A percentile compares a stretch with the other conserved stretches of the same genome.
These are phyloP conservation scores for Teunomyces kruisii DNA, from an alignment of 805 yeast genomes.

Conservation along the genomic window DNA sequence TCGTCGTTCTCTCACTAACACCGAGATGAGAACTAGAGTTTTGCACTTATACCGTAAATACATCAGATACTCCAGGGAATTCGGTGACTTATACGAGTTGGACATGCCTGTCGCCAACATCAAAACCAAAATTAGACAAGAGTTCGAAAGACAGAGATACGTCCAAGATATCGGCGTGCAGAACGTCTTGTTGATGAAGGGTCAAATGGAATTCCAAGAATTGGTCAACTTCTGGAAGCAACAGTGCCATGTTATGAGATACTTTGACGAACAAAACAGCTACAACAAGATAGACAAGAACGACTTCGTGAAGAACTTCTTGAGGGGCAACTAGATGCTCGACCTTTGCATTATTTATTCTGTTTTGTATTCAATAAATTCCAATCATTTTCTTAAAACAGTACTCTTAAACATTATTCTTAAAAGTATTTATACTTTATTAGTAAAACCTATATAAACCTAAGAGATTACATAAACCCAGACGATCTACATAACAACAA, in stretches of 20 bases:
- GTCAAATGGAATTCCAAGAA: constrained; percentile 90
- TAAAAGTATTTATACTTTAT: constrained; percentile 1
- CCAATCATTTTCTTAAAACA: background rate
- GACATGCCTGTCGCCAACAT: constrained; percentile 77
- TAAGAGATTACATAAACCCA: constrained; percentile 1
- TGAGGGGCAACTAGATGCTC: constrained; percentile 50
- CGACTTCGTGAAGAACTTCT: constrained; percentile 70
- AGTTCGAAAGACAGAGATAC: constrained; percentile 81
- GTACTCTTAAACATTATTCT: background rate
- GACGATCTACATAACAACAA: constrained; percentile 3
- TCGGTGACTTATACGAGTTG: constrained; percentile 65
- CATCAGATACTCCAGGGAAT: constrained; percentile 58
- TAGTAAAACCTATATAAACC: constrained; percentile 5
- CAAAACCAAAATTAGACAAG: constrained; percentile 83
- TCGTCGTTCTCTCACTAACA: constrained; percentile 57
- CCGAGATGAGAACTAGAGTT: constrained; percentile 63
- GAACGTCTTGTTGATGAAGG: constrained; percentile 74
- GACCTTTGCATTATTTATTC: constrained; percentile 3
- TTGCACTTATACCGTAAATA: constrained; percentile 72
- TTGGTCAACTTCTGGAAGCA: constrained; percentile 89
- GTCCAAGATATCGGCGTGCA: constrained; percentile 64
- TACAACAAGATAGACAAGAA: constrained; percentile 56
- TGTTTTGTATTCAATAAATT: constrained; percentile 2
- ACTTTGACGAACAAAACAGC: constrained; percentile 65
- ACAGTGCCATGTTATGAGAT: constrained; percentile 78